phyloP scores from a whole-genome alignment of 2,329 filamentous ascomycete genomes.

The Pseudogymnoascus pannorum region DNA sequence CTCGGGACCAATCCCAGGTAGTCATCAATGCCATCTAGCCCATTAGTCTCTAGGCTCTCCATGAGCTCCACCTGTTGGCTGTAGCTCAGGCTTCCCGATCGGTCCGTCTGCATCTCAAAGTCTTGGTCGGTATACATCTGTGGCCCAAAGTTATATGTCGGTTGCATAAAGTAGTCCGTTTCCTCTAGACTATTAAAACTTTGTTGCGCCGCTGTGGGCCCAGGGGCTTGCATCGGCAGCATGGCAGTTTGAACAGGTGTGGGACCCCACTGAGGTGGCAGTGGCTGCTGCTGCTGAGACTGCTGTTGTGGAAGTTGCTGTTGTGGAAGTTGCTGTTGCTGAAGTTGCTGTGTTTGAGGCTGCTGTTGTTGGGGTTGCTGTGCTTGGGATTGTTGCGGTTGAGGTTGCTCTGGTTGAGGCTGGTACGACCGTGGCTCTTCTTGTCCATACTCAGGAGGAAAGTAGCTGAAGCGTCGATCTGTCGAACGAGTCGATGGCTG shows the following conservation, averaged over 20 bases:
- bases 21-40: conserved; percentile 52
- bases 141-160: conserved; percentile 23
- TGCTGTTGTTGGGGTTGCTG: neutral
- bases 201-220: neutral
- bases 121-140: conserved; percentile 34
- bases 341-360: neutral
- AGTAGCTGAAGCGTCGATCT: conserved; percentile 56
- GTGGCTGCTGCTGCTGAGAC: conserved; percentile 18
- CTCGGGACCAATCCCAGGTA: neutral
- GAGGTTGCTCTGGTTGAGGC: neutral
- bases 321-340: neutral
- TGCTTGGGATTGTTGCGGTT: neutral
- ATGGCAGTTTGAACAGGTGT: conserved; percentile 9
- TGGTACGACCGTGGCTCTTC: conserved; percentile 1
- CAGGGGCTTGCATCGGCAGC: neutral
- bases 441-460: conserved; percentile 44
- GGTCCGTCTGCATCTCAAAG: conserved; percentile 40
- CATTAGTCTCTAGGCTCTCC: conserved; percentile 67
- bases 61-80: conserved; percentile 79
- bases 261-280: conserved; percentile 26
- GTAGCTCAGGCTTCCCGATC: conserved; percentile 65
- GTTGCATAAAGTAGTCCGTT: conserved; percentile 24
- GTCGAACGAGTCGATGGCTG: conserved; percentile 46
- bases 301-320: neutral
- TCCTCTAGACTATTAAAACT: conserved; percentile 18